A percentile compares a stretch with the other conserved stretches of the same genome.
Evolutionary conservation across 2,329 filamentous ascomycete genomes (phyloP).

Genomic region (Pyrenochaeta sp.): DNA sequence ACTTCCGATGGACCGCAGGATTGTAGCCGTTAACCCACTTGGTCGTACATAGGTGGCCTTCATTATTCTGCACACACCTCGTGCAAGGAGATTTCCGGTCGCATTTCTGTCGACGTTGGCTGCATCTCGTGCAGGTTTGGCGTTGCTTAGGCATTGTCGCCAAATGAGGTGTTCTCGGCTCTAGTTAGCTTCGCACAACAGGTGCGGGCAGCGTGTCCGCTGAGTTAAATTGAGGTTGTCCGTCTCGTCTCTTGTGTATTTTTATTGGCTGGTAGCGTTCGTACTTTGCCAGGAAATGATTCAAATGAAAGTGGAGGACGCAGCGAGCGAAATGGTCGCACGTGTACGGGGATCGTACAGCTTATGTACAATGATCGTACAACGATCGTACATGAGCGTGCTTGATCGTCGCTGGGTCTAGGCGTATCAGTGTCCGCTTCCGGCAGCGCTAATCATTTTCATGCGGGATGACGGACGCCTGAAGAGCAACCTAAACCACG

Average conservation of each 20-base stretch:
- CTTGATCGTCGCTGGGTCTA: neutral
- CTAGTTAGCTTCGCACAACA: neutral
- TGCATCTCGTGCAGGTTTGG: constrained; percentile 42
- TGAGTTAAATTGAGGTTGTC: neutral
- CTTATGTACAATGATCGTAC: constrained; percentile 5
- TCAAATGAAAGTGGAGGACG: neutral
- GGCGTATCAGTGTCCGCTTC: too few relatives aligned
- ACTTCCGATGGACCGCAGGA: constrained; percentile 42
- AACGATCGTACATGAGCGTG: constrained; percentile 1
- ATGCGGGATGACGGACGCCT: neutral
- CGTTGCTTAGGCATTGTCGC: constrained; percentile 41
- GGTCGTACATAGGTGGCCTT: constrained; percentile 43
- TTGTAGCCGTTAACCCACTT: constrained; percentile 46
- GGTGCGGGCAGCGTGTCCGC: neutral
- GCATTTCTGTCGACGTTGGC: constrained; percentile 42
- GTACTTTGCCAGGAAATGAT: neutral
- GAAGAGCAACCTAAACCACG: too few relatives aligned
- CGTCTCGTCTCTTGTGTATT: neutral
- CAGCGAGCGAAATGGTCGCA: neutral
- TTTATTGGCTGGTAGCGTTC: neutral
- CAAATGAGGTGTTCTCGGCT: neutral
- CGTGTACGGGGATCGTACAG: neutral
- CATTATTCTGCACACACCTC: constrained; percentile 43
- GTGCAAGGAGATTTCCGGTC: constrained; percentile 38
- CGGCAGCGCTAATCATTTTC: neutral